Percentiles rank a stretch among this genome's conserved stretches.
phyloP scores from a whole-genome alignment of 2,329 filamentous ascomycete species.

The Diplocarpon mali region DNA sequence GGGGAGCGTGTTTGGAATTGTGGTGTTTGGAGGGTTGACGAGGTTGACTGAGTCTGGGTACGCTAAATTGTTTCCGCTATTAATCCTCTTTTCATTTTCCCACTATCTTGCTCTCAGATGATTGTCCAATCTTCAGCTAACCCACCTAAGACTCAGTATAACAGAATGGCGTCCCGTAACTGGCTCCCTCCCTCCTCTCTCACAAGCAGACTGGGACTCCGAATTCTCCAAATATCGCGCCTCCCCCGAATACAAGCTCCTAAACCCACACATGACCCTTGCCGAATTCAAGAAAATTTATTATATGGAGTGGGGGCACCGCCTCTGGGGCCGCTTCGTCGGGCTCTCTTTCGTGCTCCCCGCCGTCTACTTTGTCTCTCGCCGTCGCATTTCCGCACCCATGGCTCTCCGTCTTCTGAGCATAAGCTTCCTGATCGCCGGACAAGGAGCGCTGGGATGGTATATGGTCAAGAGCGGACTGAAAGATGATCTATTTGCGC shows the following conservation, averaged over 20 bases:
- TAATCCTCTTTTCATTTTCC: no score
- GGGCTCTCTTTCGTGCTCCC: slow-evolving; percentile 84
- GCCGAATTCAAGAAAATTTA: slow-evolving; percentile 97
- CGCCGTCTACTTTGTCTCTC: slow-evolving; percentile 76
- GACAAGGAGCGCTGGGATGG: slow-evolving; percentile 94
- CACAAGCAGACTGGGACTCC: slow-evolving; percentile 71
- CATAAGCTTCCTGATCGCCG: slow-evolving; percentile 82
- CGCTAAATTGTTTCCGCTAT: slow-evolving; percentile 14
- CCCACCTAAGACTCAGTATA: slow-evolving; percentile 64
- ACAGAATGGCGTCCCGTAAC: slow-evolving; percentile 98
- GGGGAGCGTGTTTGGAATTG: slow-evolving; percentile 90
- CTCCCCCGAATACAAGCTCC: slow-evolving; percentile 82
- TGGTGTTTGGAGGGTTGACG: slow-evolving; percentile 88
- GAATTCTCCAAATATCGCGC: slow-evolving; percentile 89
- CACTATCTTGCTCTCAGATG: no score
- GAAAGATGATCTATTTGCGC: slow-evolving; percentile 89
- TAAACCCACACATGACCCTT: slow-evolving; percentile 89
- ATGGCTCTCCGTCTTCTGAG: slow-evolving; percentile 72
- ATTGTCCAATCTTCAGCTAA: no score
- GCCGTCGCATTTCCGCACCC: slow-evolving; percentile 61
- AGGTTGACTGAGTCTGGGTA: slow-evolving; percentile 93
- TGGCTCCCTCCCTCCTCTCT: slow-evolving; percentile 76
- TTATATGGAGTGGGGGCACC: slow-evolving; percentile 98
- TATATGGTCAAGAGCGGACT: slow-evolving; percentile 99
- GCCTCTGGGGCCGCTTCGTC: slow-evolving; percentile 86